Evolutionary conservation across 768 basidiomycete genomes (phyloP).

Genomic region (Porpolomopsis calyptriformis): DNA sequence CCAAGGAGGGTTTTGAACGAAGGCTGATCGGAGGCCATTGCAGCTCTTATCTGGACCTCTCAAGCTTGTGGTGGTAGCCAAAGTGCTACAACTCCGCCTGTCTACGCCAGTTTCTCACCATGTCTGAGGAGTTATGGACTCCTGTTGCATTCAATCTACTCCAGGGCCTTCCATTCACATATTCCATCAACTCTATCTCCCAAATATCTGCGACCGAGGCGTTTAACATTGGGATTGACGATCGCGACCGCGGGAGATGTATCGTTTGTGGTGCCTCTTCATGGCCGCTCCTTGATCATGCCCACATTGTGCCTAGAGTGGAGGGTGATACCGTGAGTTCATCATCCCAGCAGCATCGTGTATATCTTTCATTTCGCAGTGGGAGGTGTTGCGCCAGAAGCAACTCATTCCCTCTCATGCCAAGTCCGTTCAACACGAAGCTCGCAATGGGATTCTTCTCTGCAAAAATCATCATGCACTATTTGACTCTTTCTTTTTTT

Average conservation of each 20-base stretch:
- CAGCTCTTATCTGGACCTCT: no score
- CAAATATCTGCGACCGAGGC: not conserved
- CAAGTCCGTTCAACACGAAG: constrained; percentile 2
- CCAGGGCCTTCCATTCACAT: no score
- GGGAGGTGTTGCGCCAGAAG: not conserved
- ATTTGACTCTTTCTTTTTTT: constrained; percentile 1
- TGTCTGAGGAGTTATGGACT: no score
- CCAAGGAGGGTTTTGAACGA: constrained; percentile 70
- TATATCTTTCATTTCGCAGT: not conserved
- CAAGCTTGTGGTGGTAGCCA: no score
- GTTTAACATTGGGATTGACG: not conserved
- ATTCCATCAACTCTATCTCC: no score
- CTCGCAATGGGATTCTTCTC: constrained; percentile 2
- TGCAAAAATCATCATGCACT: constrained; percentile 1
- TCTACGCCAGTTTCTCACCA: no score
- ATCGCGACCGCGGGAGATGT: not conserved
- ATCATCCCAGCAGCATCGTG: not conserved
- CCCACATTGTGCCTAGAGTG: constrained; percentile 5
- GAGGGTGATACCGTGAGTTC: constrained; percentile 3
- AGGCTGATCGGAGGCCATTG: not conserved
- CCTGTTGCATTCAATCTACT: no score
- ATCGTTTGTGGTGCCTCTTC: not conserved
- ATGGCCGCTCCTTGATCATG: constrained; percentile 16
- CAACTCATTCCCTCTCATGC: constrained; percentile 2
- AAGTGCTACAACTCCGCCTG: no score